Base-by-base conservation (phyloP, 108 stramenopile genomes). In the Aurantiochytrium sp. region DNA sequence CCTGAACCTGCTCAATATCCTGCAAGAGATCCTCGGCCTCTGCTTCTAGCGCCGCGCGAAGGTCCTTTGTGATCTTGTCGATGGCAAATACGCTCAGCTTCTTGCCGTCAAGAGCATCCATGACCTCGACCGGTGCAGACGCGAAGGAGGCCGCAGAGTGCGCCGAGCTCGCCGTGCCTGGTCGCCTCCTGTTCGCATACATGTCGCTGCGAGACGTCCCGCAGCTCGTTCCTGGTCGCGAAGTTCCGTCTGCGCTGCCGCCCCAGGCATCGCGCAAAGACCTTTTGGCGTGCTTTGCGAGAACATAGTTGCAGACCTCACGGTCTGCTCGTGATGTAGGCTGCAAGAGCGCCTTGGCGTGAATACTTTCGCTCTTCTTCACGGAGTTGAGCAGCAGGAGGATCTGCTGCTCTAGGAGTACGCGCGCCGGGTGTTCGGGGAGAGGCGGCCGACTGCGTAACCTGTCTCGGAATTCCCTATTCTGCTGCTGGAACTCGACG, bases 321-420 rank as follows among this genome's bases (percentile, higher is more conserved):
- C 30, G 39, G 6, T 81, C 73, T 48, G 73, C 17, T 0, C 73
- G n/a, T 0, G 73, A 48, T 21, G 21, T 81, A 6, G 73, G 73
- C 42, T 48, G 39, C 45, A 81, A 1, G n/a, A 48, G 24, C 12
- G 45, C 10, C 39, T 81, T 22, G 21, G 73, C 73, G 30, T 27
- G 21, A 17, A 27, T 81, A 24, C 73, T 81, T 17, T 48, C 24
- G 45, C 73, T 81, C 27, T 37, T 41, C 73, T 30, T 41, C 10
- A 81, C 73, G n/a, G 73, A 81, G 39, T 81, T 81, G 27, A 81
- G n/a, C 1, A 81, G 45, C 45, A 81, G 17, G n/a, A 81, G 45
- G 24, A 81, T 81, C 24, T 81, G 73, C 39, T 81, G 73, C 73
- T 81, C 73, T 6, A 81, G 45, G 42, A 81, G 73, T 30, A 81